Evolutionary conservation across 768 basidiomycete species (phyloP), one percentile per base, ranked within the genome.

Genomic region (Suillus americanus): DNA sequence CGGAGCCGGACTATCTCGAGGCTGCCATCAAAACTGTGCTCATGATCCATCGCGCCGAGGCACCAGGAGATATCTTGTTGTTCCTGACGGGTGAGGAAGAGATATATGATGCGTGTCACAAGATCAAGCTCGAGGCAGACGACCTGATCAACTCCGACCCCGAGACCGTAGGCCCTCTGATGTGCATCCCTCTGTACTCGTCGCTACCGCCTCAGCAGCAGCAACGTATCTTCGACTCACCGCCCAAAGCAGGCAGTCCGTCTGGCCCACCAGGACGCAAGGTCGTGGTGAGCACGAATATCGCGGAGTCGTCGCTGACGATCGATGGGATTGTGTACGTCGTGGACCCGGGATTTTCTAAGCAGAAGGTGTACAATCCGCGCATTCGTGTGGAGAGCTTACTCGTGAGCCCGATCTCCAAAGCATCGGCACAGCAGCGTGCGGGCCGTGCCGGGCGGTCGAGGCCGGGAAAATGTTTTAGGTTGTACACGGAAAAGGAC

Each of bases 271-370:
- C 91, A 0, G 97, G 97, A 0, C 86, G 97, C 65, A 99, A 99
- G 75, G 86, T 98, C 54, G 91, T 99, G 40, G 82, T 99, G 1
- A 93, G 95, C 9, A 99, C 97, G 33, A 98, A 99, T 74, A 94
- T 99, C 65, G 97, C 97, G 3, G 97, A 99, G 78, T 98, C 97
- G 1, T 97, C 95, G 2, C 79, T 99, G 51, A 99, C 97, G 5
- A 98, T 99, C 63, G 97, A 99, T 69, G 97, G 97, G 25, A 98
- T 99, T 71, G 96, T 99, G n/a, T 99, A 99, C 71, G 96, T 98
- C 62, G 95, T 98, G 53, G 96, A 98, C 73, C 94, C 96, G 0
- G 95, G 95, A 1, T 97, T 98, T 79, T 95, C 92, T 40, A 96
- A 99, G 78, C 97, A 97, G 78, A 98, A 96, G 73, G 91, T 99